Evolutionary conservation across 1,284 basidiomycete species (phyloP).

Genomic region (Ustilago lituana): DNA sequence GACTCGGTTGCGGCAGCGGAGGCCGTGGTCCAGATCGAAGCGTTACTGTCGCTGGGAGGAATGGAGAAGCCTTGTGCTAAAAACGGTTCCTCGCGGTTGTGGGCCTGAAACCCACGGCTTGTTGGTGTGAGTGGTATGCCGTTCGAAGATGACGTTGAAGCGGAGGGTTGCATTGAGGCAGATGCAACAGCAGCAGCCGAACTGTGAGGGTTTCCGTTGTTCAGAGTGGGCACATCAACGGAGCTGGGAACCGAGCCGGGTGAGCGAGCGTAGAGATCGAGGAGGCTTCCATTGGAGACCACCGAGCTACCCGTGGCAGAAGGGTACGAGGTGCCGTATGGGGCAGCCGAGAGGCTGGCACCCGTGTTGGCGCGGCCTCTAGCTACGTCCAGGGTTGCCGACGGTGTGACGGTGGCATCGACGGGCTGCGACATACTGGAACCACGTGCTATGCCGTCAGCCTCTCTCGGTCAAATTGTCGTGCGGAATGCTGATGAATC

Average conservation of each 20-base stretch:
- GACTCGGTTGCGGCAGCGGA: constrained; percentile 20
- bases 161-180: neutral
- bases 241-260: constrained; percentile 22
- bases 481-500: too few relatives aligned
- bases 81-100: neutral
- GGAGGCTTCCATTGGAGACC: constrained; percentile 41
- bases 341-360: constrained; percentile 22
- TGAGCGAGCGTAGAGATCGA: constrained; percentile 48
- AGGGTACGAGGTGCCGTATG: constrained; percentile 22
- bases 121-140: constrained; percentile 11
- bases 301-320: constrained; percentile 36
- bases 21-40: constrained; percentile 38
- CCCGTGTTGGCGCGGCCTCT: constrained; percentile 36
- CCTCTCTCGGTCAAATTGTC: too few relatives aligned
- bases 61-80: constrained; percentile 9
- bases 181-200: neutral
- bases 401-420: constrained; percentile 1
- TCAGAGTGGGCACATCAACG: constrained; percentile 1
- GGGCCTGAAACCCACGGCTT: constrained; percentile 26
- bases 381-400: constrained; percentile 14
- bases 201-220: neutral
- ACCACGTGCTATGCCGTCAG: neutral
- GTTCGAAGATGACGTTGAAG: constrained; percentile 2
- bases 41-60: constrained; percentile 34
- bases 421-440: constrained; percentile 18